Conservation (phyloP, 495 filamentous ascomycete genomes). For the Aspergillus funiculosus region DNA sequence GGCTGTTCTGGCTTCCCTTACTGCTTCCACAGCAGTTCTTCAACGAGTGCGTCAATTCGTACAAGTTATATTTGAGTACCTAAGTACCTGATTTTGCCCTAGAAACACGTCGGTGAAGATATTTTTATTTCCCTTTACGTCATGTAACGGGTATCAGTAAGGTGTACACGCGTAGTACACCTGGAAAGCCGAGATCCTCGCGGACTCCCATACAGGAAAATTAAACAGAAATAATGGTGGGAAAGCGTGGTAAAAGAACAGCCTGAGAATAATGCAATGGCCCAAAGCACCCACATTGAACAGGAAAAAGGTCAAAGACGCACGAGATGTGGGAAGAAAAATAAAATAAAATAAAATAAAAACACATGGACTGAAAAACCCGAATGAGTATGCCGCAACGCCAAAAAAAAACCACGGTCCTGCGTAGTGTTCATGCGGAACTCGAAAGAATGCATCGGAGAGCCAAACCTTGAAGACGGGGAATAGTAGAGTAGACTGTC, state of each 20-base stretch:
- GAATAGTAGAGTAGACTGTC: too few species aligned
- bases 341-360: slow-evolving; percentile 6
- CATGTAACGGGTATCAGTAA: slow-evolving; percentile 4
- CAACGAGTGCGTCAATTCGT: too few species aligned
- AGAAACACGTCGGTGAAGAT: neutral
- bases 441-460: slow-evolving; percentile 9
- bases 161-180: slow-evolving; percentile 3
- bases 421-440: slow-evolving; percentile 22
- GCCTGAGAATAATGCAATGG: slow-evolving; percentile 3
- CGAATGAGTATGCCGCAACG: slow-evolving; percentile 20
- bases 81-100: too few species aligned
- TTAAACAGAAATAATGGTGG: slow-evolving; percentile 3
- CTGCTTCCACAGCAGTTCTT: too few species aligned
- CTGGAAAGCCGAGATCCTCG: slow-evolving; percentile 1
- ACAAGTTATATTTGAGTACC: too few species aligned
- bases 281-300: slow-evolving; percentile 5
- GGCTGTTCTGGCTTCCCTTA: too few species aligned
- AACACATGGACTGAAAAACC: slow-evolving; percentile 11
- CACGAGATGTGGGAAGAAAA: slow-evolving; percentile 10
- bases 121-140: slow-evolving; percentile 5
- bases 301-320: too few species aligned
- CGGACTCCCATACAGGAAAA: slow-evolving; percentile 2
- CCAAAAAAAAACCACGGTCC: slow-evolving; percentile 26
- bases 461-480: too few species aligned
- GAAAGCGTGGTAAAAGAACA: neutral